These are phyloP conservation scores for Solanum chilense DNA, from an alignment of 257 asterid species.

Conservation along the genomic window DNA sequence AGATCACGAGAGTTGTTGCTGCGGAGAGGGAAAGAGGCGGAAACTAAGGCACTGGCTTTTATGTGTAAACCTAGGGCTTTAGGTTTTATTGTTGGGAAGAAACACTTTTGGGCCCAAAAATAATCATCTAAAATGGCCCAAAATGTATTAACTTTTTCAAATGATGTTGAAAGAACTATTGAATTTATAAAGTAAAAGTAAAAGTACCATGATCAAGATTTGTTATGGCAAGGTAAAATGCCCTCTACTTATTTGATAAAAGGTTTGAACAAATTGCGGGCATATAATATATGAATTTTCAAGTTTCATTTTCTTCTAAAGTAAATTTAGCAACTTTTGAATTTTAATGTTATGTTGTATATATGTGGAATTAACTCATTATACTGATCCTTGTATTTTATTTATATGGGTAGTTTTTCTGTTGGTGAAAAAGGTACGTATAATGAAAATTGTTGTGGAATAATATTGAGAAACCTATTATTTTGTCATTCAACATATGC, in stretches of 20 bases:
- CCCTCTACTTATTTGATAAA: not conserved
- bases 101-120: not conserved
- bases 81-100: not conserved
- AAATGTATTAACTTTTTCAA: not conserved
- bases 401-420: constrained; percentile 45
- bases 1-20: not conserved
- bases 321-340: no score
- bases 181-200: not conserved
- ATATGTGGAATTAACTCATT: not conserved
- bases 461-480: no score
- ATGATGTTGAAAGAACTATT: not conserved
- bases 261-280: not conserved
- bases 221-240: not conserved
- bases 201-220: not conserved
- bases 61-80: not conserved
- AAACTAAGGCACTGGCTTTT: not conserved
- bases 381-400: not conserved
- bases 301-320: no score
- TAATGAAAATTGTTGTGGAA: no score
- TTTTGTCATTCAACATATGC: constrained; percentile 2
- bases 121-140: not conserved
- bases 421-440: no score
- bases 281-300: not conserved
- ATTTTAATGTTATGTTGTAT: no score
- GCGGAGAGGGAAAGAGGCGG: not conserved